Conservation (phyloP, 1,139 yeast genomes). For the Arxiozyma bovina region DNA sequence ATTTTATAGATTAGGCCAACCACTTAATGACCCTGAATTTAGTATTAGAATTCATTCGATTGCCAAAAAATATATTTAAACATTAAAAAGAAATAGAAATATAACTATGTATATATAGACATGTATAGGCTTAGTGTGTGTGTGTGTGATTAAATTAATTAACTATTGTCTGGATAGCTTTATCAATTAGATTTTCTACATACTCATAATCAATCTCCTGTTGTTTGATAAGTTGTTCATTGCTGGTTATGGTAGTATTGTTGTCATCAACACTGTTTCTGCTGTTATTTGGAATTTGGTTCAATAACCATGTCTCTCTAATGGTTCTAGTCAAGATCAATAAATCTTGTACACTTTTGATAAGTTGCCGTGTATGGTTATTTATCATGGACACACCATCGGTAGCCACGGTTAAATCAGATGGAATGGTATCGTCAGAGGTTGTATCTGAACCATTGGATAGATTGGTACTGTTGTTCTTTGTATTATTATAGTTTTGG, state of each 20-base stretch:
- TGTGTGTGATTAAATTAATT: constrained; percentile 4
- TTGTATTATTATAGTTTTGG: background rate
- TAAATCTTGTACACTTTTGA: constrained; percentile 30
- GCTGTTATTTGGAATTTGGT: constrained; percentile 24
- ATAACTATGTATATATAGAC: background rate
- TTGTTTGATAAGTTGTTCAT: background rate
- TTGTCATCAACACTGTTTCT: constrained; percentile 4
- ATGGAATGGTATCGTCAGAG: constrained; percentile 5
- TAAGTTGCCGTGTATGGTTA: constrained; percentile 28
- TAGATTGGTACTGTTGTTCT: background rate
- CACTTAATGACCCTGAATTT: constrained; percentile 66
- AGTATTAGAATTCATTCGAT: constrained; percentile 63
- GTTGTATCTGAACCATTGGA: background rate
- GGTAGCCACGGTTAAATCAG: constrained; percentile 23
- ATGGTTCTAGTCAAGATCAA: constrained; percentile 27
- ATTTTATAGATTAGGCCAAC: constrained; percentile 68
- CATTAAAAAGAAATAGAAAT: constrained; percentile 3
- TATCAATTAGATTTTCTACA: constrained; percentile 13
- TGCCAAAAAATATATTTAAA: constrained; percentile 61
- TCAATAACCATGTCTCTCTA: constrained; percentile 30
- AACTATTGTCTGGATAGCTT: constrained; percentile 16
- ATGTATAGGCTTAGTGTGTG: background rate
- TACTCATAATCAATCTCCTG: constrained; percentile 11
- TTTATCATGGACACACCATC: constrained; percentile 26
- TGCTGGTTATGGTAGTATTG: background rate